Evolutionary conservation across 306 rosid species (phyloP).

Genomic region (Alnus rubra): DNA sequence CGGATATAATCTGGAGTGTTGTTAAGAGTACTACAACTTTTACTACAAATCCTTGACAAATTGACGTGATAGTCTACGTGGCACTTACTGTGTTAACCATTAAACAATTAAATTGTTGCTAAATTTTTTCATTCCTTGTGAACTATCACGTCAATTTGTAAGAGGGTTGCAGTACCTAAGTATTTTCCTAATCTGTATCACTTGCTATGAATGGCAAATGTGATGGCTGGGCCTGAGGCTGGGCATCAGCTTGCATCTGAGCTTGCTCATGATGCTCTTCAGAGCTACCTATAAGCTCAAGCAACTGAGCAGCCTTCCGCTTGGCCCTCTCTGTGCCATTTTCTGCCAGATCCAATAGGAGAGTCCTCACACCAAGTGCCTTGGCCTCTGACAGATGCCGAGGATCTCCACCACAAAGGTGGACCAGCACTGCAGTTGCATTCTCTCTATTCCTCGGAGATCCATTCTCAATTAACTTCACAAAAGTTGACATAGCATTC

Average conservation of each 20-base stretch:
- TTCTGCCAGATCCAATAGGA: conserved; percentile 52
- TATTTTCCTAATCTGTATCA: background rate
- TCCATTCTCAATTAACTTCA: conserved; percentile 52
- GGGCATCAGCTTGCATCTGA: conserved; percentile 36
- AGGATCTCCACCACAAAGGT: conserved; percentile 67
- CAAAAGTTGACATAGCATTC: conserved; percentile 61
- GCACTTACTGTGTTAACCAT: too few relatives aligned
- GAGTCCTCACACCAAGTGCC: conserved; percentile 50
- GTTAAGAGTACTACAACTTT: too few relatives aligned
- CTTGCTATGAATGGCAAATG: conserved; percentile 30
- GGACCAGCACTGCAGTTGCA: conserved; percentile 77
- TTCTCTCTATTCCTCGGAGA: conserved; percentile 77
- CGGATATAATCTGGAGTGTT: conserved; percentile 14
- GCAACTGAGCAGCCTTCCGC: conserved; percentile 74
- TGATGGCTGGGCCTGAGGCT: conserved; percentile 41
- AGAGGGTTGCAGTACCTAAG: too few relatives aligned
- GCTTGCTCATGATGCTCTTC: conserved; percentile 42
- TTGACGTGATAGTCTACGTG: too few relatives aligned
- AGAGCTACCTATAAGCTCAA: conserved; percentile 53
- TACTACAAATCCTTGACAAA: too few relatives aligned
- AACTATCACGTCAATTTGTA: too few relatives aligned
- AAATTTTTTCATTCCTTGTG: too few relatives aligned
- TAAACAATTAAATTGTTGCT: too few relatives aligned
- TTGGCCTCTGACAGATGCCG: conserved; percentile 43
- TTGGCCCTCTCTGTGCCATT: conserved; percentile 78